Evolutionary conservation across 1,284 basidiomycete species (phyloP), one percentile per base, ranked within the genome.

Genomic region (Kalmanozyma brasiliensis): DNA sequence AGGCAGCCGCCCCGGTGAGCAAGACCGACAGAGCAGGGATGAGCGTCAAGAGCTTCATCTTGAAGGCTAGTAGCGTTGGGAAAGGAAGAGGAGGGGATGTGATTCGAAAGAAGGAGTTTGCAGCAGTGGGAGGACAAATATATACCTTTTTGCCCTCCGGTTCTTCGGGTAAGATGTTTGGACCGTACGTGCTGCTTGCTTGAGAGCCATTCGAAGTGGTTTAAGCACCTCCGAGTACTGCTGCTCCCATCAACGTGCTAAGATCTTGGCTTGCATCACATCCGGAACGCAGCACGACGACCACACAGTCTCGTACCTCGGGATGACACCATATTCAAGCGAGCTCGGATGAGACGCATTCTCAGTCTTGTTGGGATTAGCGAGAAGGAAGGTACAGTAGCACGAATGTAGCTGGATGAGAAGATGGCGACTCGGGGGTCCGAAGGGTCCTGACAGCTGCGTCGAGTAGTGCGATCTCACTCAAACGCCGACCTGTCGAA

Each of bases 1-100:
- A 73, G 14, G 69, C 69, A 46, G 59, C 33, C 17, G 44, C 69
- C 8, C 53, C 32, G 57, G 51, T 29, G 30, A 63, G 42, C 38
- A 70, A 38, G n/a, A 64, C 49, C 4, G 60, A 42, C 2, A 52
- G 35, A 14, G 42, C 36, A 26, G 55, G 41, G 34, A 49, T 19
- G 52, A 49, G 13, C 14, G 33, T n/a, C 20, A 42, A 33, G 41
- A 60, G 37, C 36, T 49, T 67, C 63, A 67, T 67, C 34, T 17
- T 47, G 43, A n/a, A n/a, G 38, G 5, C 30, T 17, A 23, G 53
- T 38, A 33, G 19, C 17, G 37, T 24, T 13, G 33, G 24, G 42
- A 44, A 35, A 44, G 43, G 42, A 19, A 14, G 29, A 36, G 32
- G 40, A 30, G 49, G 3, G 49, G 32, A 33, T 32, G 49, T 29